Conservation (phyloP, 345 rosid genomes). For the Noccaea caerulescens region DNA sequence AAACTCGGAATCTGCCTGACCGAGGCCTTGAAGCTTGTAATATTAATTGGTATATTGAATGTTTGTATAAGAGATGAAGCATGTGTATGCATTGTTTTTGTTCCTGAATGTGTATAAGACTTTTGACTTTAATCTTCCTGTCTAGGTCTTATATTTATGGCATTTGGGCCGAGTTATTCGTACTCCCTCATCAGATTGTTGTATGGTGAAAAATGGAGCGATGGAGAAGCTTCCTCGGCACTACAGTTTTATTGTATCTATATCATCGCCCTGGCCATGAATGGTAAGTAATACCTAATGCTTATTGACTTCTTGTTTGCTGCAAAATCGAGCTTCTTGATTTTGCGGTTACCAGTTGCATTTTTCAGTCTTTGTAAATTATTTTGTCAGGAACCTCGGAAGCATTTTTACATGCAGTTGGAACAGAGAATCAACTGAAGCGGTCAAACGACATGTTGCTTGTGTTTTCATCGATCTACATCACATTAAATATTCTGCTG, state of each 20-base stretch:
- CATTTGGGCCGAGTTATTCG: constrained; percentile 97
- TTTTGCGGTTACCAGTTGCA: neutral
- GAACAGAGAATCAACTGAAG: constrained; percentile 74
- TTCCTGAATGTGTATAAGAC: constrained; percentile 14
- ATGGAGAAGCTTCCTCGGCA: constrained; percentile 86
- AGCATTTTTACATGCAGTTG: constrained; percentile 92
- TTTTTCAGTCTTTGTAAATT: neutral
- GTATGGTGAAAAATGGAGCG: constrained; percentile 95
- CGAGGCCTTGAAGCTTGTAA: constrained; percentile 88
- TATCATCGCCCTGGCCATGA: constrained; percentile 78
- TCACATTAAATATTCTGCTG: constrained; percentile 62
- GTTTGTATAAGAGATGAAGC: too few relatives aligned
- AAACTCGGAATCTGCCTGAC: constrained; percentile 63
- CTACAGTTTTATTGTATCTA: constrained; percentile 84
- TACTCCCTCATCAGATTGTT: constrained; percentile 87
- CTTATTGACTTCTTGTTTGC: neutral
- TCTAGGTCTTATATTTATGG: constrained; percentile 76
- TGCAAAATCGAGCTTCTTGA: constrained; percentile 12
- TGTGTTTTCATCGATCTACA: constrained; percentile 67
- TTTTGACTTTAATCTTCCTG: neutral
- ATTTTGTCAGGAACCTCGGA: constrained; percentile 84
- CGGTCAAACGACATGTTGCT: constrained; percentile 80
- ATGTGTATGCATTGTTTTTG: neutral
- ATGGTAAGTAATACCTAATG: constrained; percentile 54
- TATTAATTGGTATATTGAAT: constrained; percentile 62